Evolutionary conservation across 2,329 filamentous ascomycete species (phyloP).

Genomic region (Thielaviopsis populi): DNA sequence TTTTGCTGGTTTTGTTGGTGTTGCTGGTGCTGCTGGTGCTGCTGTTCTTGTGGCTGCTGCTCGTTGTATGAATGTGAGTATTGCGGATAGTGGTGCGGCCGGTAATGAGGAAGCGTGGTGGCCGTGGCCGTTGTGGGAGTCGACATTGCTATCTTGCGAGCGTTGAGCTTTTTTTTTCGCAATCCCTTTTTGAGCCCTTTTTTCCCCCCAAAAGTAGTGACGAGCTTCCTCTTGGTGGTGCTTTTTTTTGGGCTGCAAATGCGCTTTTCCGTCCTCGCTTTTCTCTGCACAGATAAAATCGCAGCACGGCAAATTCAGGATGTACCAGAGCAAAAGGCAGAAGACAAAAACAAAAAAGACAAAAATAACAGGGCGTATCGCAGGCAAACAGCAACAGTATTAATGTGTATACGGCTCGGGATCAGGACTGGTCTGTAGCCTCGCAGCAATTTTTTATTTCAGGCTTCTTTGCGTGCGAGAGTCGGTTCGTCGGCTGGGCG

Average conservation of each 20-base stretch:
- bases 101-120: conserved; percentile 37
- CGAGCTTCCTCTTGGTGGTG: not conserved
- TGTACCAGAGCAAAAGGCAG: not conserved
- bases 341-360: not conserved
- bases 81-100: conserved; percentile 45
- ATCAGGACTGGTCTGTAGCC: not conserved
- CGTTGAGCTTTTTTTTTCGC: not conserved
- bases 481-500: not conserved
- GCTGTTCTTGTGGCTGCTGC: not conserved
- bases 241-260: conserved; percentile 1
- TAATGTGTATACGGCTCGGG: not conserved
- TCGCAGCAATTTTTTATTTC: not conserved
- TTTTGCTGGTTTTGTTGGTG: not conserved
- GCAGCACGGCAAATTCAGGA: not conserved
- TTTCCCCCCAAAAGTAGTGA: not conserved
- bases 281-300: not conserved
- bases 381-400: not conserved
- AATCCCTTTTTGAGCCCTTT: conserved; percentile 1
- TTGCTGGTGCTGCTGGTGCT: not conserved
- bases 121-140: conserved; percentile 65
- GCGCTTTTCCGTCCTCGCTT: conserved; percentile 3
- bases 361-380: not conserved
- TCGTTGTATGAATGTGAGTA: conserved; percentile 13
- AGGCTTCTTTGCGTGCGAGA: not conserved
- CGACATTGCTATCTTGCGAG: conserved; percentile 43